Conservation (phyloP, 805 yeast species). For the Ogataea nitratoaversa region DNA sequence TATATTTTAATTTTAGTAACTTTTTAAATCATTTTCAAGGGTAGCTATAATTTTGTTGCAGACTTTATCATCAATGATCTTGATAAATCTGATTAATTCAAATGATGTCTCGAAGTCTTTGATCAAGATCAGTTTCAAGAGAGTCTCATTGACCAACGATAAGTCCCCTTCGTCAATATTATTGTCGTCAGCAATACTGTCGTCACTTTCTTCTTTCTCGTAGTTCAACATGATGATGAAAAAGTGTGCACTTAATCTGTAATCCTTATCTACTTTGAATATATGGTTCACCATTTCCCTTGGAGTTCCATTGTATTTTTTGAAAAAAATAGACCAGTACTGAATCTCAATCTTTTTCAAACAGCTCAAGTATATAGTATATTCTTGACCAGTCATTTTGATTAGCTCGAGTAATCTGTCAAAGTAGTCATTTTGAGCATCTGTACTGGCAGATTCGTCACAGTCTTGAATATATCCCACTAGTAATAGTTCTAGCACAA, state of each 20-base stretch:
- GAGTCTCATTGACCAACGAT: conserved; percentile 38
- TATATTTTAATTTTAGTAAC: conserved; percentile 1
- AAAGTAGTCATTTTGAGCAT: conserved; percentile 24
- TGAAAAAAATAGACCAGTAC: conserved; percentile 47
- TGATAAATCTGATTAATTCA: conserved; percentile 51
- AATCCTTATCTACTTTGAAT: conserved; percentile 33
- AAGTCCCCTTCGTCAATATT: conserved; percentile 31
- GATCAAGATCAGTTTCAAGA: conserved; percentile 36
- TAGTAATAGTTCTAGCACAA: conserved; percentile 46
- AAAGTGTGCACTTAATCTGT: conserved; percentile 47
- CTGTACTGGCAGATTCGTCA: conserved; percentile 30
- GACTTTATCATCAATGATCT: conserved; percentile 38
- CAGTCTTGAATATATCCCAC: conserved; percentile 34
- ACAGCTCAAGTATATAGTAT: conserved; percentile 44
- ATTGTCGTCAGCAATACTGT: conserved; percentile 17
- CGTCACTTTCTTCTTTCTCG: conserved; percentile 35
- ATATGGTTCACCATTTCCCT: conserved; percentile 40
- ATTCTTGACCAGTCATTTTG: conserved; percentile 27
- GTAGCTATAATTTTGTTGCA: conserved; percentile 35
- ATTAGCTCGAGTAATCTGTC: conserved; percentile 30
- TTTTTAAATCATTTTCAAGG: conserved; percentile 14
- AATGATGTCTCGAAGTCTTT: conserved; percentile 51
- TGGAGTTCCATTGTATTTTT: conserved; percentile 39
- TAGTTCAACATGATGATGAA: conserved; percentile 49
- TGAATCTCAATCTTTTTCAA: conserved; percentile 50